Base-by-base conservation (phyloP, 768 basidiomycete species). In the Pulveroboletus sp. region DNA sequence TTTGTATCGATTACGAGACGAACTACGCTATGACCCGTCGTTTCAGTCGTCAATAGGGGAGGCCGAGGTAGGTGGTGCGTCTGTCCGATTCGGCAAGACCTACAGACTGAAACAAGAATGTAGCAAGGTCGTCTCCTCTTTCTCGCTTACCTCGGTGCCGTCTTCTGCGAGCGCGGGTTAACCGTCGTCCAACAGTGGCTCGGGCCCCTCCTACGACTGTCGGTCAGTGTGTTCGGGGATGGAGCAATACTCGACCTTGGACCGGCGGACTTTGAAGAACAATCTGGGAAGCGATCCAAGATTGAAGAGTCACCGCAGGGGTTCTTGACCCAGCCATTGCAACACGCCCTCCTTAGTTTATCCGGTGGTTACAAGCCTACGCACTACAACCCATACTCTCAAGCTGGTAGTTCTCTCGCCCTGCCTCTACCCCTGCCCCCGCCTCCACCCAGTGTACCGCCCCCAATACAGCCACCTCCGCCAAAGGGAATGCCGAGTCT, bases 141-240 rank as follows among this genome's bases (percentile, higher is more conserved):
- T 62, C 71, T 77, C 57, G 80, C 85, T 37, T 87, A 86, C 69
- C 74, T 84, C 31, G 86, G 83, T 39, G 86, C 78, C 35, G 73
- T 85, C 26, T 85, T 75, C 59, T 59, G 68, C 53, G 77, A 81
- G 50, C 73, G 70, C 56, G 85, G 85, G 37, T 66, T 77, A 53
- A 62, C 69, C 15, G 66, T 64, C 32, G 76, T 84, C 51, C 74
- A 76, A 58, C 65, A 72, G 50, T 88, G 86, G 86, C 74, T 86
- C 58, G 72, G 68, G 39, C 61, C 54, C 53, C 75, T 66, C 55
- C 73, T 68, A 17, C 68, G 60, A 40, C 44, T 68, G 21, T 58
- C 67, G 4, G 46, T 48, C 39, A 50, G 46, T 6, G 32, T 59
- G 43, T 60, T 59, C 33, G 42, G 48, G 33, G 61, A 64, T 17